These are phyloP conservation scores for Elaphomyces granulatus DNA, from an alignment of 495 filamentous ascomycete species.

Conservation along the genomic window DNA sequence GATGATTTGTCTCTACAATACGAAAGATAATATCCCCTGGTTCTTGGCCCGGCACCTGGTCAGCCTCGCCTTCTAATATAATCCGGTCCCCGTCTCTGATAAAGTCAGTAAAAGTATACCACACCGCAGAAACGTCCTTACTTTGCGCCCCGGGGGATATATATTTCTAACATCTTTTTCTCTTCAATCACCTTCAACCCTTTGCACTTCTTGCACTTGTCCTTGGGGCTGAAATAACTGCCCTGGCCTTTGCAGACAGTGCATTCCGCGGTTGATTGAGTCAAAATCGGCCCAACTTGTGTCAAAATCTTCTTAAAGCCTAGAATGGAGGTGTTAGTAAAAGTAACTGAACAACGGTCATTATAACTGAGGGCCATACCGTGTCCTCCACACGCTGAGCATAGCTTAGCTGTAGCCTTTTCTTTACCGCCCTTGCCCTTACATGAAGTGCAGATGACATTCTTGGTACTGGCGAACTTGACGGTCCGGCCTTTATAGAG, in stretches of 20 bases:
- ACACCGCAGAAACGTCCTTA: slow-evolving; percentile 16
- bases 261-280: slow-evolving; percentile 58
- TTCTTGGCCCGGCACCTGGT: slow-evolving; percentile 79
- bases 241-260: slow-evolving; percentile 68
- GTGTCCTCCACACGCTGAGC: slow-evolving; percentile 64
- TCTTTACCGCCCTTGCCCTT: slow-evolving; percentile 86
- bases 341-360: no score
- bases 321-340: no score
- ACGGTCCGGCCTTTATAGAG: slow-evolving; percentile 98
- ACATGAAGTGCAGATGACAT: slow-evolving; percentile 73
- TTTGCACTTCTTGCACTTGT: slow-evolving; percentile 97
- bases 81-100: slow-evolving; percentile 70
- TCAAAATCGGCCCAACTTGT: slow-evolving; percentile 67
- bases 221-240: slow-evolving; percentile 78
- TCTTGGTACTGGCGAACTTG: slow-evolving; percentile 86
- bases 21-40: slow-evolving; percentile 90
- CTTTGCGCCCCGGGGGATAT: slow-evolving; percentile 80
- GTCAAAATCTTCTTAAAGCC: slow-evolving; percentile 56
- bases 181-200: slow-evolving; percentile 65
- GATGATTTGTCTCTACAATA: slow-evolving; percentile 67
- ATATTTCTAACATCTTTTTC: slow-evolving; percentile 89
- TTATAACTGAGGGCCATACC: slow-evolving; percentile 37
- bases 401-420: slow-evolving; percentile 73
- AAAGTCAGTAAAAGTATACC: slow-evolving; percentile 10
- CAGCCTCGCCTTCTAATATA: slow-evolving; percentile 83